Base-by-base conservation (phyloP, 2,329 filamentous ascomycete genomes). In the Scytalidium lignicola region DNA sequence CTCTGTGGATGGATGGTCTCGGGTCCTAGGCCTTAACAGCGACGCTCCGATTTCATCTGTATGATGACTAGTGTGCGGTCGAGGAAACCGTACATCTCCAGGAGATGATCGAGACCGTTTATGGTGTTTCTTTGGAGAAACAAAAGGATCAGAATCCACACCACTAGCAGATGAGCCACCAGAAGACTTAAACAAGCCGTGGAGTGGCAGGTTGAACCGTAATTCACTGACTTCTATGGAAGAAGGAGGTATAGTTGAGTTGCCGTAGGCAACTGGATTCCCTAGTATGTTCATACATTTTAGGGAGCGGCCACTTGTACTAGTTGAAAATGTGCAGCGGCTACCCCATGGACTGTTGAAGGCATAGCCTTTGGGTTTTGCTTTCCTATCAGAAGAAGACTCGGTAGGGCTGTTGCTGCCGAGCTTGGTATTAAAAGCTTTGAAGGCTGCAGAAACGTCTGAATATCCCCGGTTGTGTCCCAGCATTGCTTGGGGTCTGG, bases 301-400 rank as follows among this genome's bases (percentile, higher is more conserved):
- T 13, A 95, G 69, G 48, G 80, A 85, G 46, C 86, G 83, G 2
- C 92, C 91, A 41, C 80, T 85, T 49, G 82, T 76, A 32, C 87
- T 86, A 0, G 90, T 93, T 15, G 80, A 75, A 67, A 97, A 97
- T 52, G 91, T 87, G 69, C 92, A 97, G 40, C 79, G 79, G 15
- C 89, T 88, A 52, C 89, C 83, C 92, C 92, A 97, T 0, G 90
- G 91, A 40, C 88, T 93, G 18, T 74, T 71, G 63, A 96, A 96
- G 1, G 82, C 79, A 67, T 95, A 95, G 17, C 83, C 86, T 26
- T 76, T 65, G 20, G 53, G 32, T 13, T n/a, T 37, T 7, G 39
- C 3, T 21, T 47, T 41, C 22, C 18, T 37, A 37, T 37, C 32
- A 13, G 32, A 37, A 28, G 7, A 13, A 17, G n/a, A 37, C 15